Evolutionary conservation across 805 yeast species (phyloP), one percentile per base, ranked within the genome.

Genomic region (Sugiyamaella valdiviana): DNA sequence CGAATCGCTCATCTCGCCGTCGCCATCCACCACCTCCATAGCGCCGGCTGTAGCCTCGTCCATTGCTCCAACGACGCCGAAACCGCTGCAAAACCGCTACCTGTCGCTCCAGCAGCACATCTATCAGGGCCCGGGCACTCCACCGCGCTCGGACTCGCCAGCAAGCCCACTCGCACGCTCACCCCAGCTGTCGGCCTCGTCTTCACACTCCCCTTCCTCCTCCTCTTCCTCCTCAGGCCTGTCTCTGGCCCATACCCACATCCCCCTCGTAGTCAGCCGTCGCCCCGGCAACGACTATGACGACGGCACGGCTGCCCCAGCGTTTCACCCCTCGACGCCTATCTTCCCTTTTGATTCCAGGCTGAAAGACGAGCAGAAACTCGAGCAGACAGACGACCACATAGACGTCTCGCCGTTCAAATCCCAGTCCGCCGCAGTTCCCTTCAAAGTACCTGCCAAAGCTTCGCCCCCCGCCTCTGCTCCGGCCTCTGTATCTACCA

Each of bases 1-100:
- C 14, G 41, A 22, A 5, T 36, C 47, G 21, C 35, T 44, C 6
- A 16, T 44, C 14, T 44, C 47, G 15, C 47, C 47, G 2, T 44
- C 47, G 10, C 26, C 47, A n/a, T 44, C 47, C 15, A 36, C 47
- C n/a, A 44, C 47, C 15, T 44, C 47, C 16, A 44, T 44, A 17
- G 41, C 40, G 9, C 40, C 47, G 14, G 41, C 47, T 9, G 32
- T 44, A n/a, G 47, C 42, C 6, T 44, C 47, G 32, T 44, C 47
- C 23, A 24, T 24, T n/a, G 17, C 32, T 37, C 36, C 36, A 6
- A 36, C 44, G 17, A 24, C 20, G 19, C 17, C 44, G 22, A 29
- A 41, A 15, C n/a, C 32, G 4, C 10, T 26, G 10, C 32, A 26
- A 7, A 26, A 26, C 32, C 32, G 37, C 36, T 26, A 15, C 23